These are phyloP conservation scores for Magnolia officinalis DNA, from an alignment of 164 flowering plant genomes.

Conservation along the genomic window DNA sequence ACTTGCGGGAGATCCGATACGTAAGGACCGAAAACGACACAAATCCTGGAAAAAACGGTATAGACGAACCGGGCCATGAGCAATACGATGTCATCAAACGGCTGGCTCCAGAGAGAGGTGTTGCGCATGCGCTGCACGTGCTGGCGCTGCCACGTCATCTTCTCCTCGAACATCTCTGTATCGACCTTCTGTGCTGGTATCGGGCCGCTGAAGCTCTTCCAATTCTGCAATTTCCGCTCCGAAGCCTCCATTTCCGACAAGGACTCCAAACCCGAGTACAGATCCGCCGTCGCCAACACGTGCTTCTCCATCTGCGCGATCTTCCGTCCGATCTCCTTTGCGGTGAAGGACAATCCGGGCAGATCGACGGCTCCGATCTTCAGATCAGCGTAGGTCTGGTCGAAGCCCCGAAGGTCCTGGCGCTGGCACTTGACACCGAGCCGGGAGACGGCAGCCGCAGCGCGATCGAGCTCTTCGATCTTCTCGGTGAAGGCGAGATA, in stretches of 20 bases:
- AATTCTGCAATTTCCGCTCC: conserved; percentile 38
- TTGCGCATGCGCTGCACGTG: conserved; percentile 39
- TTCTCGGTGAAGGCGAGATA: conserved; percentile 55
- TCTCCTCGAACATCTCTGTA: conserved; percentile 36
- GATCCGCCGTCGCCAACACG: conserved; percentile 33
- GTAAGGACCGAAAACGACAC: conserved; percentile 50
- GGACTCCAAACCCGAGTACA: conserved; percentile 35
- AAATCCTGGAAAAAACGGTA: conserved; percentile 45
- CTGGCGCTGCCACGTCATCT: conserved; percentile 37
- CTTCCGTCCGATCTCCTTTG: conserved; percentile 28
- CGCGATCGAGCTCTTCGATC: conserved; percentile 55
- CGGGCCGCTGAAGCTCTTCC: conserved; percentile 24
- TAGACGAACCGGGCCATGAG: conserved; percentile 50
- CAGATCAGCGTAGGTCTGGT: conserved; percentile 40
- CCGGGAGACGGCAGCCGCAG: conserved; percentile 39
- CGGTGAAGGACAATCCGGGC: conserved; percentile 18
- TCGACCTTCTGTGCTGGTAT: conserved; percentile 18
- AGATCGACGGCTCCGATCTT: conserved; percentile 33
- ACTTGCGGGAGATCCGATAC: conserved; percentile 27
- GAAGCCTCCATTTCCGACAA: conserved; percentile 49
- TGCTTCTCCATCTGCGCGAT: conserved; percentile 53
- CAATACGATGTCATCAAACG: conserved; percentile 48
- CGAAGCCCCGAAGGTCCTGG: conserved; percentile 40
- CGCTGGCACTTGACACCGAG: conserved; percentile 52
- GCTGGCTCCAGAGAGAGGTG: conserved; percentile 55